A percentile compares a stretch with the other conserved stretches of the same genome.
Conservation (phyloP, 2,329 filamentous ascomycete species). For the Ceratocystis diversiconidia region DNA sequence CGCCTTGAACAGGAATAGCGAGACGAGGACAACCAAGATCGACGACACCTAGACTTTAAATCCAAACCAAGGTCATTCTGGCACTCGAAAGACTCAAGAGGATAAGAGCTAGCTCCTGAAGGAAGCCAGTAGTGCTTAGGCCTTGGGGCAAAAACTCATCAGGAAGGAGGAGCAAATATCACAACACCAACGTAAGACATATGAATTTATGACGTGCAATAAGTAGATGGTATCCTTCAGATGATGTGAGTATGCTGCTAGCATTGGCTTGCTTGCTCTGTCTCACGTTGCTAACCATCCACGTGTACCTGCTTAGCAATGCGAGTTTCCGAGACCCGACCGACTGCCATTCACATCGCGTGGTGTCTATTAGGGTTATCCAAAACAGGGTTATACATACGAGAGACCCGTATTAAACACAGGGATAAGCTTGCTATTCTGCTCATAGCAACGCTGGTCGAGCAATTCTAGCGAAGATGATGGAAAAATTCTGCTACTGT, state of each 20-base stretch:
- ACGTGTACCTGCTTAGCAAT: neutral
- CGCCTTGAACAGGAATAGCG: neutral
- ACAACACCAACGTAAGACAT: neutral
- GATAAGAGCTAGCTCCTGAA: no score
- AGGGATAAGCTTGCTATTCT: neutral
- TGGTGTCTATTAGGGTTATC: neutral
- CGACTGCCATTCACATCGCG: neutral
- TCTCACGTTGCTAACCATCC: neutral
- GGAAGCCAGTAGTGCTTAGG: no score
- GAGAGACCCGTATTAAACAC: neutral
- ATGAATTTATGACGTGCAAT: neutral
- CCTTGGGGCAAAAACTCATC: no score
- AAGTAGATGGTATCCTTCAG: neutral
- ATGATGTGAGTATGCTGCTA: neutral
- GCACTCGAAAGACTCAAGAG: no score
- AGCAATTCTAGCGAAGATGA: neutral
- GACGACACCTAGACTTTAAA: neutral
- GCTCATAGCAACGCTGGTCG: neutral
- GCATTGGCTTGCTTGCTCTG: neutral
- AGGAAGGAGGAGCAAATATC: neutral
- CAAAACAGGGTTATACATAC: neutral
- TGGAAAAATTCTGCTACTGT: neutral
- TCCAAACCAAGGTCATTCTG: neutral
- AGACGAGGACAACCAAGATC: neutral
- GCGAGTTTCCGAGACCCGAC: neutral